Evolutionary conservation across 2,329 filamentous ascomycete genomes (phyloP).

Genomic region (Nemania abortiva): DNA sequence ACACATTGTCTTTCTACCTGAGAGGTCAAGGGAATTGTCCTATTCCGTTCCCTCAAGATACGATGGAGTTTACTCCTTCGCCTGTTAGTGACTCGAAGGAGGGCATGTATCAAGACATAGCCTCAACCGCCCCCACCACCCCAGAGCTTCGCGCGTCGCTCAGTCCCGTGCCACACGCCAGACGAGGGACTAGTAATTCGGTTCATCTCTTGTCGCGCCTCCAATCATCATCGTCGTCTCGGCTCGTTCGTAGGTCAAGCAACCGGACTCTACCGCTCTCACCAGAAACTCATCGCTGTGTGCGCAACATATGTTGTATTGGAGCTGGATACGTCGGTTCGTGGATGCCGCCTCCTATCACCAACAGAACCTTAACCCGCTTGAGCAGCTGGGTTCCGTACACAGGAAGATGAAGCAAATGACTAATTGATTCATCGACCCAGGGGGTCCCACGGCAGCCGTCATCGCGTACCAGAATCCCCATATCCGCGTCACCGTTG

Average conservation of each 20-base stretch:
- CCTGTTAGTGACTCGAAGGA: constrained; percentile 50
- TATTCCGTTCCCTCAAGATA: background rate
- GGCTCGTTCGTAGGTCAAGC: too few species aligned
- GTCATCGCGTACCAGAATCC: constrained; percentile 81
- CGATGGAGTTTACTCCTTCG: constrained; percentile 43
- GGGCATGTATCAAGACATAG: constrained; percentile 44
- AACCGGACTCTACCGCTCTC: background rate
- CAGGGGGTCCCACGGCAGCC: constrained; percentile 78
- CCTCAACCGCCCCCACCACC: constrained; percentile 60
- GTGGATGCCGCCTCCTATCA: constrained; percentile 10
- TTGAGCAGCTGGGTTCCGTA: background rate
- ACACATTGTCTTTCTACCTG: background rate
- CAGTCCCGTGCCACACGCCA: constrained; percentile 56
- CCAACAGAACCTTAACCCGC: background rate
- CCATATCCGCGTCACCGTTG: constrained; percentile 77
- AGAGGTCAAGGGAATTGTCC: too few species aligned
- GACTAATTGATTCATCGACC: background rate
- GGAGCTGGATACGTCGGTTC: constrained; percentile 56
- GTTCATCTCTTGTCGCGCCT: constrained; percentile 22
- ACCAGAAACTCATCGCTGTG: constrained; percentile 26
- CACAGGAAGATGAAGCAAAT: background rate
- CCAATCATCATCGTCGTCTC: background rate
- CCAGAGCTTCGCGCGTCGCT: constrained; percentile 58
- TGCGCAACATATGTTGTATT: constrained; percentile 55
- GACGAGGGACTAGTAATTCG: constrained; percentile 15